Evolutionary conservation across 805 yeast genomes (phyloP).

Genomic region (Cephaloascus fragrans): DNA sequence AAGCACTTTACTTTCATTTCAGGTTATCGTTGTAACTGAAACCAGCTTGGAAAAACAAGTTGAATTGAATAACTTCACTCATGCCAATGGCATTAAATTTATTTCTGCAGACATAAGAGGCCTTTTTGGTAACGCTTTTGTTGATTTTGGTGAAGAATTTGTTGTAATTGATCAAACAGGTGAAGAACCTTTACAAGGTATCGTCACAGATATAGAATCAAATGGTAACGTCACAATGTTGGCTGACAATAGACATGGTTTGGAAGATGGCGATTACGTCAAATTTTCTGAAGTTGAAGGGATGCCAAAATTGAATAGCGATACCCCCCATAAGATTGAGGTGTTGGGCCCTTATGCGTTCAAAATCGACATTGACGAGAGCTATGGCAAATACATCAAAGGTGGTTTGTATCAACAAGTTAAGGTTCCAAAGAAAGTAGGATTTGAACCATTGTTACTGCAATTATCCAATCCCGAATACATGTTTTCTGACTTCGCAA

Average conservation of each 20-base stretch:
- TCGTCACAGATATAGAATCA: constrained; percentile 78
- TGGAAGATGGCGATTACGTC: constrained; percentile 87
- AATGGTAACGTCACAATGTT: constrained; percentile 91
- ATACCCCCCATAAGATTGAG: constrained; percentile 61
- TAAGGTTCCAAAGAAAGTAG: constrained; percentile 60
- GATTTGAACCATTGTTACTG: constrained; percentile 52
- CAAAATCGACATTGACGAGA: constrained; percentile 49
- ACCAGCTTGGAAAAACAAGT: constrained; percentile 64
- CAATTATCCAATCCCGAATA: constrained; percentile 76
- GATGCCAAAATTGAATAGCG: constrained; percentile 62
- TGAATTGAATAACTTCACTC: constrained; percentile 67
- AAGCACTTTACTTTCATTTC: constrained; percentile 45
- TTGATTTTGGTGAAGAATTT: constrained; percentile 80
- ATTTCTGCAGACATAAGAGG: constrained; percentile 81
- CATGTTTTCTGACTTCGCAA: constrained; percentile 80
- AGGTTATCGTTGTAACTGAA: constrained; percentile 82
- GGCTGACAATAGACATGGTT: constrained; percentile 87
- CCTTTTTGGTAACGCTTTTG: constrained; percentile 79
- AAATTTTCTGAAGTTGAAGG: constrained; percentile 84
- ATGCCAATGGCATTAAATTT: constrained; percentile 62
- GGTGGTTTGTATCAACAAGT: constrained; percentile 94
- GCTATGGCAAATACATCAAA: constrained; percentile 54
- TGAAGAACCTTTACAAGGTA: constrained; percentile 84
- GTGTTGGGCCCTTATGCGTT: constrained; percentile 95
- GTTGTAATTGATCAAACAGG: constrained; percentile 81